Evolutionary conservation across 2,329 filamentous ascomycete genomes (phyloP).

Genomic region (Thermothelomyces thermophilus): DNA sequence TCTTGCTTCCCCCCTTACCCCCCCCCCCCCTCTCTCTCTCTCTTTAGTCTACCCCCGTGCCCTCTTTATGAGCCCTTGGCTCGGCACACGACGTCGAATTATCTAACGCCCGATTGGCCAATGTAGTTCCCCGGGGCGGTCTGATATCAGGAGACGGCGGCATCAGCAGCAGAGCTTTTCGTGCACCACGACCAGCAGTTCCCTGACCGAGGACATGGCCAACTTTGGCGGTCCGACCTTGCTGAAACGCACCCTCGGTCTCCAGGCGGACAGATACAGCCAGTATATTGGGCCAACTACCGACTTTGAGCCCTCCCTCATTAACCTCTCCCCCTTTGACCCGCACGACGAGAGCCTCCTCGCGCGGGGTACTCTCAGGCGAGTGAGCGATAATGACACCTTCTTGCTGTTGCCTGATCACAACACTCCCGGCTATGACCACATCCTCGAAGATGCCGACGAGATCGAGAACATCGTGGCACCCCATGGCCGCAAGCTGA

Average conservation of each 20-base stretch:
- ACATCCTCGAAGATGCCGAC: slow-evolving; percentile 60
- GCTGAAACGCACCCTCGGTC: slow-evolving; percentile 63
- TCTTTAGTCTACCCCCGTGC: slow-evolving; percentile 3
- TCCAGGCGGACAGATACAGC: slow-evolving; percentile 72
- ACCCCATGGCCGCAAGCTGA: slow-evolving; percentile 67
- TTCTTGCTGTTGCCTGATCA: slow-evolving; percentile 75
- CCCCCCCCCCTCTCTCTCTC: no score
- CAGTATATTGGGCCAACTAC: slow-evolving; percentile 79
- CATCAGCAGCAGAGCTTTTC: slow-evolving; percentile 53
- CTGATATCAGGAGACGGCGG: slow-evolving; percentile 47
- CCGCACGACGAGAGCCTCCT: slow-evolving; percentile 73
- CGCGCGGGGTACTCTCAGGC: slow-evolving; percentile 61
- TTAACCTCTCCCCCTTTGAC: slow-evolving; percentile 74
- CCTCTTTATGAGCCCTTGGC: slow-evolving; percentile 14
- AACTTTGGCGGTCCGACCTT: slow-evolving; percentile 61
- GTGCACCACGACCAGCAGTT: slow-evolving; percentile 55
- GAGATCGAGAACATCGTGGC: slow-evolving; percentile 66
- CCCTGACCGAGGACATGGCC: slow-evolving; percentile 63
- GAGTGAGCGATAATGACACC: slow-evolving; percentile 70
- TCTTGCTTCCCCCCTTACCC: background rate
- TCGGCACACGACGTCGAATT: slow-evolving; percentile 21
- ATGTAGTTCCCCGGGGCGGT: slow-evolving; percentile 50
- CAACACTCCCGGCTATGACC: slow-evolving; percentile 64
- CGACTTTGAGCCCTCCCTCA: slow-evolving; percentile 76
- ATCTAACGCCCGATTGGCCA: slow-evolving; percentile 45